phyloP scores from a whole-genome alignment of 208 protist species.

The Leishmania mexicana region DNA sequence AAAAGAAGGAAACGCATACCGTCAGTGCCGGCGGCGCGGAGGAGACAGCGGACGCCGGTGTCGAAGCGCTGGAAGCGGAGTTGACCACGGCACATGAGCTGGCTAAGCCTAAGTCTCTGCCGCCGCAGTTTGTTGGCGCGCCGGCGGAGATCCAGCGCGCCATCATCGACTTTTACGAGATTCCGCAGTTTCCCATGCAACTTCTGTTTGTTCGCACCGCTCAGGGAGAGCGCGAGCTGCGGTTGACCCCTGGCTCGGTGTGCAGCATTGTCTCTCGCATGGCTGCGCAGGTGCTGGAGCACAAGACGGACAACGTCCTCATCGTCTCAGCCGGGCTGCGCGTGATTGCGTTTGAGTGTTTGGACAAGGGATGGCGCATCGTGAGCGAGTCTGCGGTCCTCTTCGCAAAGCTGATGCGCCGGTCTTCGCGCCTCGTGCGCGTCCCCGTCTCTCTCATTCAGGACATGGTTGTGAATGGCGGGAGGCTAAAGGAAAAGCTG shows the following conservation, averaged over 20 bases:
- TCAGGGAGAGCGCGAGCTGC: constrained; percentile 62
- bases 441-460: constrained; percentile 59
- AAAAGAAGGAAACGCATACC: constrained; percentile 19
- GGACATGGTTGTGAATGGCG: constrained; percentile 46
- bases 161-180: constrained; percentile 61
- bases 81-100: constrained; percentile 2
- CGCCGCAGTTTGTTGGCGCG: constrained; percentile 65
- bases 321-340: constrained; percentile 83
- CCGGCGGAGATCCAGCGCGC: constrained; percentile 43
- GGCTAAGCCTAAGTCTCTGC: constrained; percentile 34
- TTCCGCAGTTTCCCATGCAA: constrained; percentile 51
- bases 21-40: neutral
- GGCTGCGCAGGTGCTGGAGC: constrained; percentile 49
- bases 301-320: constrained; percentile 67
- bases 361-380: constrained; percentile 80
- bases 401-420: constrained; percentile 65
- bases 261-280: constrained; percentile 69
- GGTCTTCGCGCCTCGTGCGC: constrained; percentile 56
- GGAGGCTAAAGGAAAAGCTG: constrained; percentile 69
- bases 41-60: constrained; percentile 4
- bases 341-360: constrained; percentile 64
- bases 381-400: constrained; percentile 69
- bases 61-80: constrained; percentile 4
- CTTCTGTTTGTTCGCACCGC: constrained; percentile 72
- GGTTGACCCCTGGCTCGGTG: constrained; percentile 52